Evolutionary conservation across 2,329 filamentous ascomycete genomes (phyloP), one percentile per base, ranked within the genome.

Genomic region (Fusarium hainanense): DNA sequence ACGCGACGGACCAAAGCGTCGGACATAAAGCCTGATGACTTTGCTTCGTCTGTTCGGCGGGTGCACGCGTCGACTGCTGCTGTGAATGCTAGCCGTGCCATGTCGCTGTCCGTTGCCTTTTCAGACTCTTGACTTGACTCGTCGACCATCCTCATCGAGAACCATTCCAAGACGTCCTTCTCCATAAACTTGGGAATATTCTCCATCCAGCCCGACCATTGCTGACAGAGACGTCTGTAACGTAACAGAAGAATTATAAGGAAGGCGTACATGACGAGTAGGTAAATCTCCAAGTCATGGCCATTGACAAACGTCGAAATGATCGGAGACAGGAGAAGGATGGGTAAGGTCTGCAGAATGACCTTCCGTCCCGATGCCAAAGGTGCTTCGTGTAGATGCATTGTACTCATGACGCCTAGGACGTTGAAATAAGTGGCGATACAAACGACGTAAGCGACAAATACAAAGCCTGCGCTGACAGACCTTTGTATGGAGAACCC

Each of bases 391-490:
- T 57, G 55, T 9, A 65, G 66, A 30, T 70, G 68, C 68, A 70
- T 70, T 4, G 68, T 61, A 40, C 66, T 70, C 66, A 70, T 67
- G 1, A 70, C 55, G 13, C 68, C 68, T 13, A 70, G 50, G 11
- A 70, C 37, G 40, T 68, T 70, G 21, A 70, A 70, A 40, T 70
- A 69, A 4, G 68, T 70, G 7, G 66, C 54, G n/a, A 70, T 56
- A 30, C 63, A 56, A 4, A 70, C 18, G 5, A 70, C 18, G 20
- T 69, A 70, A 2, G 58, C 66, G 6, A 70, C 49, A 23, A 69
- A 70, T 18, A 70, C 54, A 20, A 70, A 70, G 1, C 66, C 68
- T 12, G 50, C 47, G 5, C 43, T 50, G 25, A 70, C 50, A 2
- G 66, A 70, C 2, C 23, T 58, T 23, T 65, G 54, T 4, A 70